These are phyloP conservation scores for Wallacemonas collosoma DNA, from an alignment of 208 protist species.

Conservation along the genomic window DNA sequence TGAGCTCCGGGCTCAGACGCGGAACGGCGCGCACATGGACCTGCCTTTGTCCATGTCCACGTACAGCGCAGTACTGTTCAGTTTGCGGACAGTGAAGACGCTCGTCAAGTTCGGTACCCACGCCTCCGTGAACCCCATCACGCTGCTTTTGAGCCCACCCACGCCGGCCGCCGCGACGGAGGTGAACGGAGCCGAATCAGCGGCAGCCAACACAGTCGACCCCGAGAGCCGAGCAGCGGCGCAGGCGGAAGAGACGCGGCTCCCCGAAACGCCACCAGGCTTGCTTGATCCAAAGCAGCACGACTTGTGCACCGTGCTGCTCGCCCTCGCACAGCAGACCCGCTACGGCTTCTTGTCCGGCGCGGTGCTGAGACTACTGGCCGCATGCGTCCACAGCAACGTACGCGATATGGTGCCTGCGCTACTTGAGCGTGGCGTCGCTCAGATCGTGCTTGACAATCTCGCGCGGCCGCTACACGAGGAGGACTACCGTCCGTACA, in stretches of 20 bases:
- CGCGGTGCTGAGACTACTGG: conserved; percentile 53
- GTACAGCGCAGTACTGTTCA: conserved; percentile 51
- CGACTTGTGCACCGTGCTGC: conserved; percentile 61
- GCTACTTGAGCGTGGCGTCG: conserved; percentile 71
- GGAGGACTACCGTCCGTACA: neutral
- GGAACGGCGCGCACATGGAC: conserved; percentile 15
- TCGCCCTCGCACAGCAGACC: conserved; percentile 54
- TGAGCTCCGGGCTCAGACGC: conserved; percentile 10
- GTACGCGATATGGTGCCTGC: conserved; percentile 85
- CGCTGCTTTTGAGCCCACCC: conserved; percentile 48
- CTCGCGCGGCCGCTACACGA: conserved; percentile 18
- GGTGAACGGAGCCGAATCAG: conserved; percentile 6
- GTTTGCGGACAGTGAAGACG: conserved; percentile 53
- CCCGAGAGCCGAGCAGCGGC: neutral
- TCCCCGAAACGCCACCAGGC: no score
- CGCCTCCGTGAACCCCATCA: conserved; percentile 54
- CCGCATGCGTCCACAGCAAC: conserved; percentile 79
- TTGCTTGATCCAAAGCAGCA: neutral
- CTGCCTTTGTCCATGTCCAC: conserved; percentile 41
- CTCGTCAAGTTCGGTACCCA: conserved; percentile 41
- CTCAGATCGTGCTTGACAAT: conserved; percentile 63
- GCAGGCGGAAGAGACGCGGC: neutral
- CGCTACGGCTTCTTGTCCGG: conserved; percentile 60
- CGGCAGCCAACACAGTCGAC: no score
- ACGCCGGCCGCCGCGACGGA: conserved; percentile 4